Percentiles rank a stretch among this genome's conserved stretches.
Conservation (phyloP, 108 stramenopile species). For the Epipyxis sp. region DNA sequence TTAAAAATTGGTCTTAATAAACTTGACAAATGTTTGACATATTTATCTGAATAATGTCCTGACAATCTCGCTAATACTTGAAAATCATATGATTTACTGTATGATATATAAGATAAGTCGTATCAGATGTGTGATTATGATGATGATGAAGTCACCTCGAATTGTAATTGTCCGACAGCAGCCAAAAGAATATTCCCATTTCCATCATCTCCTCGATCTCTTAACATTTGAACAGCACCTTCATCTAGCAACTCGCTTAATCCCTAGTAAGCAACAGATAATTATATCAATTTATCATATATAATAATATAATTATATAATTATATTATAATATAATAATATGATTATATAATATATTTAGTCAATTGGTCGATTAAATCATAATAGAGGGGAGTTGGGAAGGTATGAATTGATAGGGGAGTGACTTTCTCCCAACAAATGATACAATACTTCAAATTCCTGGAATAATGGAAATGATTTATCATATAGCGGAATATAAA, state of each 20-base stretch:
- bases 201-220: conserved; percentile 85
- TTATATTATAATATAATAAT: too few relatives aligned
- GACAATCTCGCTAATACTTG: not conserved
- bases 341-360: too few relatives aligned
- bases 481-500: too few relatives aligned
- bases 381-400: too few relatives aligned
- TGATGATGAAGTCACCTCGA: conserved; percentile 81
- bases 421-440: too few relatives aligned
- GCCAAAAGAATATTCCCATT: conserved; percentile 84
- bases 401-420: too few relatives aligned
- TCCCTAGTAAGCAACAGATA: not conserved
- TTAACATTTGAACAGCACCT: conserved; percentile 85
- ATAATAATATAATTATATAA: not conserved
- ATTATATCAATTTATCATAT: not conserved
- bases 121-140: not conserved
- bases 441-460: too few relatives aligned
- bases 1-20: too few relatives aligned
- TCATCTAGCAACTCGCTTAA: conserved; percentile 78
- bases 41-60: too few relatives aligned
- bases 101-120: not conserved
- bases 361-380: too few relatives aligned
- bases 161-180: conserved; percentile 89
- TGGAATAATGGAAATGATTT: too few relatives aligned
- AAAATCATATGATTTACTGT: not conserved
- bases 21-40: too few relatives aligned